A percentile compares a stretch with the other conserved stretches of the same genome.
Evolutionary conservation across 2,329 filamentous ascomycete species (phyloP).

Genomic region (Arthrobotrys megalospora): DNA sequence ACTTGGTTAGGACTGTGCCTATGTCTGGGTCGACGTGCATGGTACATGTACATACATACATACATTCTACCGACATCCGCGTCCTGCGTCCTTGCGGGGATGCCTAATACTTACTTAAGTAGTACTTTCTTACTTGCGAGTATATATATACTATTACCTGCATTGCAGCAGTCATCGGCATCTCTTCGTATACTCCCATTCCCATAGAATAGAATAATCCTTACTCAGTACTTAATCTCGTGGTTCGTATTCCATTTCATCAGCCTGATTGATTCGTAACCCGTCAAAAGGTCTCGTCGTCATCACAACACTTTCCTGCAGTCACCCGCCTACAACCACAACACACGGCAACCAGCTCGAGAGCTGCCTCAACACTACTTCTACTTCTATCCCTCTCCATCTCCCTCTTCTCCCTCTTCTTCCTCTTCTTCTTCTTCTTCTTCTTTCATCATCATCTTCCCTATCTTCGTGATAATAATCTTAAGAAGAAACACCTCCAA

Average conservation of each 20-base stretch:
- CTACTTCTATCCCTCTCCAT: not conserved
- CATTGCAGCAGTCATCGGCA: constrained; percentile 2
- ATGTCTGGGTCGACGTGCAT: constrained; percentile 3
- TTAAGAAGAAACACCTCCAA: constrained; percentile 32
- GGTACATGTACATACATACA: constrained; percentile 1
- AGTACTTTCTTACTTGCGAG: not conserved
- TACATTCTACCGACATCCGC: constrained; percentile 14
- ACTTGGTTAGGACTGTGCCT: constrained; percentile 3
- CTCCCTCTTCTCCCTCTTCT: constrained; percentile 1
- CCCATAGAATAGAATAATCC: not conserved
- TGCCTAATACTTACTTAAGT: not conserved
- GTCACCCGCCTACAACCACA: not conserved
- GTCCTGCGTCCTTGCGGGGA: constrained; percentile 31
- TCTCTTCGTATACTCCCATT: not conserved
- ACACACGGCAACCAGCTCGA: not conserved
- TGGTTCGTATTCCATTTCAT: not conserved
- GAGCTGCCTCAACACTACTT: not conserved
- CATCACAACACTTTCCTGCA: constrained; percentile 46
- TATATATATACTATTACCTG: not conserved
- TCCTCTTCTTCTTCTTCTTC: not conserved
- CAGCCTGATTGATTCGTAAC: constrained; percentile 16
- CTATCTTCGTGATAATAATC: not conserved
- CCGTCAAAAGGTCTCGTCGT: constrained; percentile 11
- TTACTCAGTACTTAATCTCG: too few species aligned
- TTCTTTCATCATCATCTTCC: not conserved